Evolutionary conservation across 1,284 basidiomycete species (phyloP).

Genomic region (Cystobasidium sp.): DNA sequence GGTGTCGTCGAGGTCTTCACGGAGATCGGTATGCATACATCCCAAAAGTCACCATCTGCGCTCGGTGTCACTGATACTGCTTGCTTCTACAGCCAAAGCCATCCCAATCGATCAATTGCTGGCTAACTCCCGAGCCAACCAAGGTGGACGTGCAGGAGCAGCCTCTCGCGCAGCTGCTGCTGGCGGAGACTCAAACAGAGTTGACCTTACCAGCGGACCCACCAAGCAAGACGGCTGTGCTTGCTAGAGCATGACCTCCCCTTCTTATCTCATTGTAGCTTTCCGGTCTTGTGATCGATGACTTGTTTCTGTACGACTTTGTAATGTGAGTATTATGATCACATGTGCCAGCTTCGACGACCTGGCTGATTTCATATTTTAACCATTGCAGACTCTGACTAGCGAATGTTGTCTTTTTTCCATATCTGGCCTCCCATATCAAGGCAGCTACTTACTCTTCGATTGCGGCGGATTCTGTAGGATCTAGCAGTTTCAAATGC

Average conservation of each 20-base stretch:
- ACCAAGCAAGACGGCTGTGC: slow-evolving; percentile 42
- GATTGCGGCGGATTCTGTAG: too few relatives aligned
- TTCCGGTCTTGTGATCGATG: neutral
- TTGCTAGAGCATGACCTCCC: slow-evolving; percentile 2
- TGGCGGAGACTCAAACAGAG: slow-evolving; percentile 26
- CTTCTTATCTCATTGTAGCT: neutral
- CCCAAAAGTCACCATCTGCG: slow-evolving; percentile 45
- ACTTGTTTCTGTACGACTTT: neutral
- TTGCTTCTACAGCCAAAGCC: slow-evolving; percentile 74
- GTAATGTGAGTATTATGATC: neutral
- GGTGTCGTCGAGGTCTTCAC: slow-evolving; percentile 97
- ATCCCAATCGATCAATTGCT: slow-evolving; percentile 92
- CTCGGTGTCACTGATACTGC: slow-evolving; percentile 45
- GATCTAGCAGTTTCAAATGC: too few relatives aligned
- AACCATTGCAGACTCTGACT: too few relatives aligned
- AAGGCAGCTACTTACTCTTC: too few relatives aligned
- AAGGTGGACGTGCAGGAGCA: slow-evolving; percentile 61
- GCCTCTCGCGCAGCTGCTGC: slow-evolving; percentile 56
- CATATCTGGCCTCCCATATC: too few relatives aligned
- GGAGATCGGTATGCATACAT: slow-evolving; percentile 77
- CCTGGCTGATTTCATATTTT: too few relatives aligned
- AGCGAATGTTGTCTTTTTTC: too few relatives aligned
- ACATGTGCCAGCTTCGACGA: too few relatives aligned
- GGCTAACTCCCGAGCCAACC: slow-evolving; percentile 69
- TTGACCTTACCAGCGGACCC: slow-evolving; percentile 41